These are phyloP conservation scores for Podila verticillata DNA, from an alignment of 192 early-diverging fungal species.

Conservation along the genomic window DNA sequence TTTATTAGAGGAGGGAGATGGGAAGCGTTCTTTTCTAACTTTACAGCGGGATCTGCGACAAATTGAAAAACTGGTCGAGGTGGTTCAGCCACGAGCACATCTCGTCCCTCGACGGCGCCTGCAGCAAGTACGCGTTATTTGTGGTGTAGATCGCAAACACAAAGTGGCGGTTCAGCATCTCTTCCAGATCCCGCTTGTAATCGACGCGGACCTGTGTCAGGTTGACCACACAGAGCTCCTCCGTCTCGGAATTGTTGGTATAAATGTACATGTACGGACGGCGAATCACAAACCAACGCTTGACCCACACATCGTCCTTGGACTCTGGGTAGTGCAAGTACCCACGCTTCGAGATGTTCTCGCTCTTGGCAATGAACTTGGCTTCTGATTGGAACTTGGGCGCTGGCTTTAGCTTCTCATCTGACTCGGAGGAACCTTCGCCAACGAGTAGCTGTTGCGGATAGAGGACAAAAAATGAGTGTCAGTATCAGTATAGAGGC, in stretches of 20 bases:
- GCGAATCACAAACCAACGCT: conserved; percentile 82
- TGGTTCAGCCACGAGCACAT: conserved; percentile 70
- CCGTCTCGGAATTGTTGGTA: conserved; percentile 64
- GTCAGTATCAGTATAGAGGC: not conserved
- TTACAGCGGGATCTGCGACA: conserved; percentile 15
- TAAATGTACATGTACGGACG: conserved; percentile 87
- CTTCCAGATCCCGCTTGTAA: conserved; percentile 63
- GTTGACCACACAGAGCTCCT: conserved; percentile 81
- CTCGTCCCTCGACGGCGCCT: conserved; percentile 67
- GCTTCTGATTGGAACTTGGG: conserved; percentile 27
- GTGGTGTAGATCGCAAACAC: conserved; percentile 79
- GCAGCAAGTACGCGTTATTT: conserved; percentile 71
- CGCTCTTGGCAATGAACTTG: conserved; percentile 44
- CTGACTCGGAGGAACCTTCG: not conserved
- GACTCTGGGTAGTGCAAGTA: conserved; percentile 65
- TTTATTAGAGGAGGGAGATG: not conserved
- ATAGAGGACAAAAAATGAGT: not conserved
- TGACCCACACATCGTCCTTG: conserved; percentile 73
- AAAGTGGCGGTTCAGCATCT: conserved; percentile 64
- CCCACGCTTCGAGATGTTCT: conserved; percentile 61
- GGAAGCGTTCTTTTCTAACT: not conserved
- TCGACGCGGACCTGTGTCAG: conserved; percentile 72
- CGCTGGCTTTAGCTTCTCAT: conserved; percentile 4
- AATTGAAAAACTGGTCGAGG: conserved; percentile 45
- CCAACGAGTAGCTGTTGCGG: conserved; percentile 1